phyloP scores from a whole-genome alignment of 306 rosid genomes.

The Cucurbita pepo region DNA sequence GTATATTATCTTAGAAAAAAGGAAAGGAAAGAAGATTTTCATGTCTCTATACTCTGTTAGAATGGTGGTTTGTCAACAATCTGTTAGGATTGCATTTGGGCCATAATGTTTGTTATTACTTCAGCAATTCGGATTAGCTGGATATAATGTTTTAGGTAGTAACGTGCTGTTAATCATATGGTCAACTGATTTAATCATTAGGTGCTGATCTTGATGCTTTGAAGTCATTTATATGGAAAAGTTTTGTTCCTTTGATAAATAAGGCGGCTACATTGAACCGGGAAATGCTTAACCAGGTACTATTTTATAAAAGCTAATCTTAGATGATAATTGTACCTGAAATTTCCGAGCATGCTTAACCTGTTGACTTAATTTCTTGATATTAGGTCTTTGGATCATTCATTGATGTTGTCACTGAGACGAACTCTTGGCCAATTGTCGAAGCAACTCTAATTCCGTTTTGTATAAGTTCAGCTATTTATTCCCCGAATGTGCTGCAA shows the following conservation, averaged over 20 bases:
- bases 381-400: slow-evolving; percentile 47
- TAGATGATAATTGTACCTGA: slow-evolving; percentile 2
- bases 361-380: slow-evolving; percentile 13
- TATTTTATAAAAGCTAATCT: background rate
- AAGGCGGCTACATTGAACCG: slow-evolving; percentile 22
- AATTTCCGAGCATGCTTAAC: background rate
- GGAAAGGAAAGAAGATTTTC: background rate
- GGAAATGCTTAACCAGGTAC: slow-evolving; percentile 62
- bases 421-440: slow-evolving; percentile 36
- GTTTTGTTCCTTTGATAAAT: slow-evolving; percentile 60
- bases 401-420: slow-evolving; percentile 39
- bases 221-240: slow-evolving; percentile 35
- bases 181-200: slow-evolving; percentile 13
- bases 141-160: background rate
- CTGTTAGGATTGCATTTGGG: background rate
- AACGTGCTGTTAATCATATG: background rate
- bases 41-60: background rate
- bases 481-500: slow-evolving; percentile 38
- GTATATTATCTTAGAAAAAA: background rate
- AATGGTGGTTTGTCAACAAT: background rate
- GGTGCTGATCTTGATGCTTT: slow-evolving; percentile 30
- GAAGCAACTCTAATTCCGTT: slow-evolving; percentile 49
- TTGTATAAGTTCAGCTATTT: slow-evolving; percentile 39
- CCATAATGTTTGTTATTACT: background rate
- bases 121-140: background rate